Evolutionary conservation across 1,284 basidiomycete genomes (phyloP).

Genomic region (Lentinula novae-zelandiae): DNA sequence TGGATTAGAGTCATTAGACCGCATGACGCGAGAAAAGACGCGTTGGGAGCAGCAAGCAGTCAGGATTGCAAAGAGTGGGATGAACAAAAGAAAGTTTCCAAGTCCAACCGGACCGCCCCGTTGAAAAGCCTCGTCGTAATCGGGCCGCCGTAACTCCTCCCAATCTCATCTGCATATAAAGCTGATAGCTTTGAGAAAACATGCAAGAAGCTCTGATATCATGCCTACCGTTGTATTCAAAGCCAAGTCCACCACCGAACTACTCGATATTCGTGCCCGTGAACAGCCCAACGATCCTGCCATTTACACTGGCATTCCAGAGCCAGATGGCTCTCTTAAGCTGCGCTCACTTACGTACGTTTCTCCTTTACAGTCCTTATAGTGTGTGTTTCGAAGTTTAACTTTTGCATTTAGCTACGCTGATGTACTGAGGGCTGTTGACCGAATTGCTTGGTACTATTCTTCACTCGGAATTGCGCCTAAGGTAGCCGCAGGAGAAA

Average conservation of each 20-base stretch:
- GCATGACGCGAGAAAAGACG: background rate
- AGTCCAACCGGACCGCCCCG: background rate
- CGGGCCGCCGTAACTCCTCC: background rate
- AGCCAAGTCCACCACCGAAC: slow-evolving; percentile 13
- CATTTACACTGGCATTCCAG: slow-evolving; percentile 21
- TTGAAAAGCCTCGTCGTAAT: background rate
- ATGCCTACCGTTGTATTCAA: slow-evolving; percentile 11
- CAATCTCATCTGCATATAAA: background rate
- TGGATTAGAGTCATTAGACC: background rate
- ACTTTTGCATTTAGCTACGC: slow-evolving; percentile 23
- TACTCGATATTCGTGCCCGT: slow-evolving; percentile 16
- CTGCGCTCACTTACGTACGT: slow-evolving; percentile 7
- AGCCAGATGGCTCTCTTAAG: slow-evolving; percentile 16
- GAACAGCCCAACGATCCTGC: slow-evolving; percentile 21
- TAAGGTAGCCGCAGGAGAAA: slow-evolving; percentile 13
- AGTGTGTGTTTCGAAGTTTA: background rate
- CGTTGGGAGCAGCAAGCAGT: background rate
- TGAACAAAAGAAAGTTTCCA: background rate
- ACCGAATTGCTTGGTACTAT: slow-evolving; percentile 39
- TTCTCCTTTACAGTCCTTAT: too few species aligned
- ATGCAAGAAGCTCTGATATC: background rate
- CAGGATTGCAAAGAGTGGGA: too few species aligned
- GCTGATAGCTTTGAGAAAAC: background rate
- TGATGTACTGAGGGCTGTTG: slow-evolving; percentile 32
- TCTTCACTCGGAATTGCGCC: slow-evolving; percentile 17